Evolutionary conservation across 352 stramenopile genomes (phyloP), one percentile per base, ranked within the genome.

Genomic region (Phytopythium ostracodes): DNA sequence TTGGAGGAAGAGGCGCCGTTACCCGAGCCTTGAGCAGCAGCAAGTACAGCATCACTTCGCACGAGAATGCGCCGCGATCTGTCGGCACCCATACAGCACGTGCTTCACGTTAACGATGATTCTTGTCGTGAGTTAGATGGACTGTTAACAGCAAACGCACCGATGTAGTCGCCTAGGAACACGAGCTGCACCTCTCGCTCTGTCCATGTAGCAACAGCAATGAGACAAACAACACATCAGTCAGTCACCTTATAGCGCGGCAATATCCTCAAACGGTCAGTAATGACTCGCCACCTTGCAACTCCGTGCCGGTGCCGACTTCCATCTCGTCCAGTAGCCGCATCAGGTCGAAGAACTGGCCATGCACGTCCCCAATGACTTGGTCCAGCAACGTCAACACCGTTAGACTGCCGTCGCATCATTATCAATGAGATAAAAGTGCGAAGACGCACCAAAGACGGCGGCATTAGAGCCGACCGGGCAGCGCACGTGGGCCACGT

Each of bases 301-400:
- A 18, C 42, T 44, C 40, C 18, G 25, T n/a, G 54, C 42, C 27
- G 9, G 29, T 2, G 42, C 25, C 64, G 11, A 87, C 59, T 6
- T 61, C 76, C 38, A 79, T 67, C 25, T 68, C 67, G 40, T 92
- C 81, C 38, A 92, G 61, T 22, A 91, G 67, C 33, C 77, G 68
- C 64, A 91, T 78, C 17, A 91, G 65, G 54, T 91, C 84, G 57
- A 79, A 93, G 61, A 91, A 93, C 67, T 93, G 84, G 10, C 84
- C 81, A n/a, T 93, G 84, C 36, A 93, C 83, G 40, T 91, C 84
- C 7, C 84, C 81, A 73, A 93, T 84, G 11, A 94, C 85, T 94
- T 59, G 29, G 38, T 12, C n/a, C 58, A 46, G 33, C 55, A 50
- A 59, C 61, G 27, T 63, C 44, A 54, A 59, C 60, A 71, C 59